Evolutionary conservation across 257 asterid species (phyloP).

Genomic region (Thymus quinquecostatus): DNA sequence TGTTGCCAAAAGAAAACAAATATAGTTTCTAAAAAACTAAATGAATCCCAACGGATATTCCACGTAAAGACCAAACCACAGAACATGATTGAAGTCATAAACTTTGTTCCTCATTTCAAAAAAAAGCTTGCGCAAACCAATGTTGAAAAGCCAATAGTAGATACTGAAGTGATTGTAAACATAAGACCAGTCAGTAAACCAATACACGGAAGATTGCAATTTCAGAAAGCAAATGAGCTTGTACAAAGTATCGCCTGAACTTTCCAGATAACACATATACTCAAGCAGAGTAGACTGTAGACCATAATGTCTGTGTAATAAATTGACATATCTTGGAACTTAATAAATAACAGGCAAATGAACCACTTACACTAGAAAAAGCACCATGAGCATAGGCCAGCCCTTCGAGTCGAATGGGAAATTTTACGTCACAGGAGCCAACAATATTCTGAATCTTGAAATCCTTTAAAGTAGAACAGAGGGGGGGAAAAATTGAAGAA

Average conservation of each 20-base stretch:
- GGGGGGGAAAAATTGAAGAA: background rate
- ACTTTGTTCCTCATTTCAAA: background rate
- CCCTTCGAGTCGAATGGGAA: slow-evolving; percentile 78
- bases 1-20: background rate
- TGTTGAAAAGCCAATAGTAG: background rate
- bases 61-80: no score
- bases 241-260: slow-evolving; percentile 1
- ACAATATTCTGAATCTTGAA: slow-evolving; percentile 85
- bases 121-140: background rate
- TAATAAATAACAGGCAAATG: slow-evolving; percentile 6
- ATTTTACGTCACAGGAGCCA: slow-evolving; percentile 77
- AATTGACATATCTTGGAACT: background rate
- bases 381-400: slow-evolving; percentile 83
- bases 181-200: no score
- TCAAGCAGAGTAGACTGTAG: background rate
- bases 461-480: slow-evolving; percentile 42
- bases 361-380: slow-evolving; percentile 71
- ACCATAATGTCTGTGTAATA: no score
- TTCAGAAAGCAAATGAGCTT: background rate
- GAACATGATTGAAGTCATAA: no score
- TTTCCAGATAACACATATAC: slow-evolving; percentile 2
- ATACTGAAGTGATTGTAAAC: no score
- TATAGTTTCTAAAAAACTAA: background rate
- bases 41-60: no score
- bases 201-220: background rate